A percentile compares a stretch with the other conserved stretches of the same genome.
Evolutionary conservation across 2,329 filamentous ascomycete species (phyloP).

Genomic region (Ophiostoma sp.): DNA sequence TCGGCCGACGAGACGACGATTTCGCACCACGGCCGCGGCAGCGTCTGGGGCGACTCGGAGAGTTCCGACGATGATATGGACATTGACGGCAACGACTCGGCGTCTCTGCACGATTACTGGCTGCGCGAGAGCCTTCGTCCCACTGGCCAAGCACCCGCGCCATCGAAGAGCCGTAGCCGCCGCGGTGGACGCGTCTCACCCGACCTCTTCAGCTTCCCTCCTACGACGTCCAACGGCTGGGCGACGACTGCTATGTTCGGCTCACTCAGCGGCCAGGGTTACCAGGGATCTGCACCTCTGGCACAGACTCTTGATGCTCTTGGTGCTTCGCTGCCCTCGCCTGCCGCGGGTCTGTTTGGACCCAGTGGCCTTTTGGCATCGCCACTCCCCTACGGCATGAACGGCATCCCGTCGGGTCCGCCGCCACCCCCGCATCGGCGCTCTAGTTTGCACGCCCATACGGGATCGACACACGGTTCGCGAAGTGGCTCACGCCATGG

Average conservation of each 20-base stretch:
- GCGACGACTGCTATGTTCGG: slow-evolving; percentile 51
- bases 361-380: slow-evolving; percentile 36
- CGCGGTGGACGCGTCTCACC: slow-evolving; percentile 44
- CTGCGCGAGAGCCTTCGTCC: slow-evolving; percentile 55
- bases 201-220: slow-evolving; percentile 58
- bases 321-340: slow-evolving; percentile 48
- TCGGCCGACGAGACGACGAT: slow-evolving; percentile 51
- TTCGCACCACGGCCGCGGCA: slow-evolving; percentile 38
- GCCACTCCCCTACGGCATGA: slow-evolving; percentile 30
- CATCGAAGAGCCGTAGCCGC: not conserved
- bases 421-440: slow-evolving; percentile 53
- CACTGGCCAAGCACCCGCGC: slow-evolving; percentile 31
- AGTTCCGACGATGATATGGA: slow-evolving; percentile 39
- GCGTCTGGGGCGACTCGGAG: slow-evolving; percentile 48
- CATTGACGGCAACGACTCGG: slow-evolving; percentile 48
- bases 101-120: slow-evolving; percentile 59
- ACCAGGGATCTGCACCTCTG: slow-evolving; percentile 33
- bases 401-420: slow-evolving; percentile 33
- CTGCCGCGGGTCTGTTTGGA: slow-evolving; percentile 42
- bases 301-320: slow-evolving; percentile 45
- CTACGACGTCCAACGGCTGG: slow-evolving; percentile 45
- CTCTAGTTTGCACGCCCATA: slow-evolving; percentile 55
- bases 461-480: slow-evolving; percentile 34
- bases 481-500: slow-evolving; percentile 26
- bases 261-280: slow-evolving; percentile 38